These are phyloP conservation scores for Eragrostis nindensis DNA, from an alignment of 176 grass and related monocot genomes.

Conservation along the genomic window DNA sequence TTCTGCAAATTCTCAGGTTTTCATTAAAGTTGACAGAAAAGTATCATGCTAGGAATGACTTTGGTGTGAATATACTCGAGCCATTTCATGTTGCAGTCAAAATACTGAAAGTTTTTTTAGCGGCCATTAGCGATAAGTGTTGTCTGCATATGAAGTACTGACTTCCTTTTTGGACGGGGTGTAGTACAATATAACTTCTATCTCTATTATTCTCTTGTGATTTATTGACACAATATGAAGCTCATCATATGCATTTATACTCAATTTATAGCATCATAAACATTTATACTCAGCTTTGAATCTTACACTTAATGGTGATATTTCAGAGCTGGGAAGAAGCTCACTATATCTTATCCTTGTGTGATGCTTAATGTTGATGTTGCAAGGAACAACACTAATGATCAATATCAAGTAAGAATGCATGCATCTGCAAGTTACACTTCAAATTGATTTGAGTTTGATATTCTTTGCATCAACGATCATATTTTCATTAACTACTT, in stretches of 20 bases:
- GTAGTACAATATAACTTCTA: constrained; percentile 15
- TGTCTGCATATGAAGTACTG: background rate
- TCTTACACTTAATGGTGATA: constrained; percentile 45
- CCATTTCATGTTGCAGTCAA: constrained; percentile 13
- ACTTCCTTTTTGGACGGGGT: constrained; percentile 23
- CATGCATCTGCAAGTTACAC: constrained; percentile 37
- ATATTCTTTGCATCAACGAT: constrained; percentile 28
- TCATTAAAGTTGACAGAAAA: constrained; percentile 16
- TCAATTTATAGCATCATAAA: background rate
- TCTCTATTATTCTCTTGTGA: constrained; percentile 13
- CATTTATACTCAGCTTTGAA: constrained; percentile 25
- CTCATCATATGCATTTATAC: constrained; percentile 21
- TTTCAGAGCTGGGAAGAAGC: constrained; percentile 81
- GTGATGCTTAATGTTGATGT: constrained; percentile 98
- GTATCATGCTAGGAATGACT: background rate
- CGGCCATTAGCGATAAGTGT: background rate
- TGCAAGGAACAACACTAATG: constrained; percentile 93
- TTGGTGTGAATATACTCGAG: constrained; percentile 12
- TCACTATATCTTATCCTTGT: constrained; percentile 95
- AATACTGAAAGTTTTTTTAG: constrained; percentile 10
- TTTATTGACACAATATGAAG: constrained; percentile 13
- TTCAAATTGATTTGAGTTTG: constrained; percentile 26
- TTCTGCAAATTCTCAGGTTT: constrained; percentile 5
- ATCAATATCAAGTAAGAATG: constrained; percentile 94
- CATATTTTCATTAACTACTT: constrained; percentile 14